A percentile compares a stretch with the other conserved stretches of the same genome.
phyloP scores from a whole-genome alignment of 345 rosid genomes.

The Eucalyptus urophylla region DNA sequence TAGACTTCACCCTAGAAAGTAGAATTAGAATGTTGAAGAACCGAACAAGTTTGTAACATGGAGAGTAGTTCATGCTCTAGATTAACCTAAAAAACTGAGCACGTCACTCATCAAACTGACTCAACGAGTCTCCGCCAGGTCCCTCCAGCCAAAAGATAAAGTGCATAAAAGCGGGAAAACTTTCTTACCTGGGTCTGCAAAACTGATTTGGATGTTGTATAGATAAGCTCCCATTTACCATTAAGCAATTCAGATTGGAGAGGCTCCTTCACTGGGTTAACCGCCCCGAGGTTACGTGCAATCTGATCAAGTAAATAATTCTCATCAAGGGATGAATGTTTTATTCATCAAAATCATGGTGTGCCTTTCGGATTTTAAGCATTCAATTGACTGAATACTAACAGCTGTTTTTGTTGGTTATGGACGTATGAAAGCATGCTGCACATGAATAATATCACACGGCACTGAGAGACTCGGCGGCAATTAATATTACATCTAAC shows the following conservation, averaged over 20 bases:
- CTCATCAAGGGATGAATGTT: not conserved
- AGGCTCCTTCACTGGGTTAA: slow-evolving; percentile 58
- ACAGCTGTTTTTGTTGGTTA: not conserved
- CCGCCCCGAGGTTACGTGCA: slow-evolving; percentile 70
- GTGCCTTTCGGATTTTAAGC: not conserved
- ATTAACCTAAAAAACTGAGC: not conserved
- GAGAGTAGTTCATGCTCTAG: not conserved
- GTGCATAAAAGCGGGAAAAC: not conserved
- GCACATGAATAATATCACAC: not conserved
- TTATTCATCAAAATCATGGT: not conserved
- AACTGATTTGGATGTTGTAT: slow-evolving; percentile 74
- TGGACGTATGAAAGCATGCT: not conserved
- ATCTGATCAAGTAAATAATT: slow-evolving; percentile 14
- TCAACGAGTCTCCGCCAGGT: not conserved
- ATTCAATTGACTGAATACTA: not conserved
- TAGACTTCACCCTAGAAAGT: not conserved
- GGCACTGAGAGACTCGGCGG: not conserved
- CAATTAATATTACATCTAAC: not conserved
- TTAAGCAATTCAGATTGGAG: slow-evolving; percentile 54
- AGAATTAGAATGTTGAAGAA: not conserved
- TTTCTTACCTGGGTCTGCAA: slow-evolving; percentile 52
- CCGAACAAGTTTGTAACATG: not conserved
- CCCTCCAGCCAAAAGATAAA: not conserved
- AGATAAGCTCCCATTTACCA: slow-evolving; percentile 95
- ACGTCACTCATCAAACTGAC: not conserved